These are phyloP conservation scores for Ampelomyces quisqualis DNA, from an alignment of 2,329 filamentous ascomycete species.

Conservation along the genomic window DNA sequence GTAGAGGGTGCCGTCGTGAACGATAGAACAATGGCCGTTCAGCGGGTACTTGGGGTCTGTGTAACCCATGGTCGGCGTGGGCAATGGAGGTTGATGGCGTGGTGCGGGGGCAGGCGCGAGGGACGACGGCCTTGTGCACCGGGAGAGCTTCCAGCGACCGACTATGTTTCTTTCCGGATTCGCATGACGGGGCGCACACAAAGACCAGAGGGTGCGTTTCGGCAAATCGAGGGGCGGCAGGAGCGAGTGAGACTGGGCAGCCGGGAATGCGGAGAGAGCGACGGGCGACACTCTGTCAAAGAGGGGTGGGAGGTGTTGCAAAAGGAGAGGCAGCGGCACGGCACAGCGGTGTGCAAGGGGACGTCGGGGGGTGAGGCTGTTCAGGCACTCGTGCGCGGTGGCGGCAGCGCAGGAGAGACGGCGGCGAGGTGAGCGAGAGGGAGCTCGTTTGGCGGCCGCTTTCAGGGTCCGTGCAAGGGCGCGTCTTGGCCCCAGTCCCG, in stretches of 20 bases:
- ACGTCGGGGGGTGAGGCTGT: constrained; percentile 31
- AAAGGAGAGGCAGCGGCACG: constrained; percentile 43
- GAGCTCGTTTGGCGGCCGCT: constrained; percentile 23
- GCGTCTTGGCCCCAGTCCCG: constrained; percentile 15
- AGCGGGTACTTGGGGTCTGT: constrained; percentile 70
- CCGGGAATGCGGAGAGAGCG: constrained; percentile 19
- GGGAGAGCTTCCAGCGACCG: constrained; percentile 20
- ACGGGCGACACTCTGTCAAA: constrained; percentile 41
- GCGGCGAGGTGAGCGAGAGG: constrained; percentile 26
- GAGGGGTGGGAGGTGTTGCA: constrained; percentile 25
- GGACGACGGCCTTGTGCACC: constrained; percentile 18
- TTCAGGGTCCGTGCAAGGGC: constrained; percentile 30
- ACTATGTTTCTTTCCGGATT: constrained; percentile 24
- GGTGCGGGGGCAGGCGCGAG: constrained; percentile 21
- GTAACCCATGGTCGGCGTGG: constrained; percentile 60
- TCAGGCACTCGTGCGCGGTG: constrained; percentile 30
- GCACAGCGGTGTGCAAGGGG: constrained; percentile 36
- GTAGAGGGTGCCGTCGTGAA: constrained; percentile 81
- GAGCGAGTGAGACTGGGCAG: constrained; percentile 17
- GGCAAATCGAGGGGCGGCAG: too few relatives aligned
- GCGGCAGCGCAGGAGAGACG: constrained; percentile 31
- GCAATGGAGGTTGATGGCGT: constrained; percentile 13
- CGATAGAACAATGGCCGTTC: constrained; percentile 75
- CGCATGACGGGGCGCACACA: constrained; percentile 35
- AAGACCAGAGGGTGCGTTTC: too few relatives aligned